Evolutionary conservation across 2,329 filamentous ascomycete genomes (phyloP), one percentile per base, ranked within the genome.

Genomic region (Paracorniculantispora psalliotae): DNA sequence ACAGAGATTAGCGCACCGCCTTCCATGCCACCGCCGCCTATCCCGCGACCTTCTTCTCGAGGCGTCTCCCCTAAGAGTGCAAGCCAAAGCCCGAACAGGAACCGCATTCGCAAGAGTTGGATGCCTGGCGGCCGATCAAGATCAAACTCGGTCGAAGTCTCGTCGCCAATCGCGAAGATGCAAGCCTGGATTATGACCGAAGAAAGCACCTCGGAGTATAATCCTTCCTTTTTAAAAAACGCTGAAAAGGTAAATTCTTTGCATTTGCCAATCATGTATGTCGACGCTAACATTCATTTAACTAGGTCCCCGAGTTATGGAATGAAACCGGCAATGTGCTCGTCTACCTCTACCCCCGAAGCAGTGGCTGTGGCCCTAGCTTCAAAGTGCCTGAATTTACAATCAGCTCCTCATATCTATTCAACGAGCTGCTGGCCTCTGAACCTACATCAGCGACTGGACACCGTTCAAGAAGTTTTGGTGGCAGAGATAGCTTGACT

Each of bases 281-380:
- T n/a, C 62, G 35, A 33, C 61, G 55, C 58, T 46, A 54, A 64
- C 63, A 63, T 66, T 60, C 3, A 46, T 60, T 47, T 43, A 53
- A 43, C 13, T 60, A 86, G 83, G 81, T 88, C 4, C 83, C 85
- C 1, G 86, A 88, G 68, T 71, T 89, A 21, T 88, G 86, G 86
- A 82, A 85, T 63, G 83, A 87, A 57, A 73, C 70, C 54, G 84
- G 82, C 41, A 79, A 79, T 61, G 78, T 86, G 25, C 74, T 77
- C 53, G 77, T 89, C 21, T 84, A 84, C 64, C 71, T 89, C 4
- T 81, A 81, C 59, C 77, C 84, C 1, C 78, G 75, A 57, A 72
- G 73, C 5, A 79, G 74, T 60, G 78, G 78, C 10, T 71, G 69
- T 9, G 81, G 81, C 0, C 79, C 85, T 2, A 86, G 82, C 0